Evolutionary conservation across 2,329 filamentous ascomycete genomes (phyloP).

Genomic region (Aspergillus ochraceoroseus): DNA sequence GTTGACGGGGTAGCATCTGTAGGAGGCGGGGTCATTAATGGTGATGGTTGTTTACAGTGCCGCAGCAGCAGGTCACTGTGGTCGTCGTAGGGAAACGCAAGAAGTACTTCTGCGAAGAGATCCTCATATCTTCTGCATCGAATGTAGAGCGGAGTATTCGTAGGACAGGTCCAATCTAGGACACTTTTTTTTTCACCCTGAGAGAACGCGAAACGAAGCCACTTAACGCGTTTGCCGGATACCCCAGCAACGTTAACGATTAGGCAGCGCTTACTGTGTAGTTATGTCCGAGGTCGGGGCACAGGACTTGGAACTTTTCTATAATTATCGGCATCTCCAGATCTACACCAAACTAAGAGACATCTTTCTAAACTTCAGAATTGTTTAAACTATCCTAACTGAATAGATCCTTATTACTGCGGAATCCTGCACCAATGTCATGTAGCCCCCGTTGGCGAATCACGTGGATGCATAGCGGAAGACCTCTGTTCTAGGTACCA

Average conservation of each 20-base stretch:
- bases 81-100: constrained; percentile 21
- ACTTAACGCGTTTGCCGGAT: constrained; percentile 22
- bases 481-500: no score
- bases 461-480: no score
- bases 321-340: no score
- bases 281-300: no score
- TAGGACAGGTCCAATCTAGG: neutral
- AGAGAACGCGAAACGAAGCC: constrained; percentile 16
- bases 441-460: no score
- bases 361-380: no score
- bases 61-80: constrained; percentile 23
- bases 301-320: no score
- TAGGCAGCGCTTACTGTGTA: no score
- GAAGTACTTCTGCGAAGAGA: neutral
- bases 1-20: constrained; percentile 34
- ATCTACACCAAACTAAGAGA: no score
- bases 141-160: neutral
- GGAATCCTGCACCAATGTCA: no score
- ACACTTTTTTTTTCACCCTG: neutral
- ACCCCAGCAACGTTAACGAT: constrained; percentile 22
- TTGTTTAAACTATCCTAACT: no score
- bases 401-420: no score
- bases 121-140: constrained; percentile 20
- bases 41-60: constrained; percentile 13
- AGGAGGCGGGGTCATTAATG: constrained; percentile 16